Conservation (phyloP, 1,284 basidiomycete species). For the Cutaneotrichosporon spelunceum region DNA sequence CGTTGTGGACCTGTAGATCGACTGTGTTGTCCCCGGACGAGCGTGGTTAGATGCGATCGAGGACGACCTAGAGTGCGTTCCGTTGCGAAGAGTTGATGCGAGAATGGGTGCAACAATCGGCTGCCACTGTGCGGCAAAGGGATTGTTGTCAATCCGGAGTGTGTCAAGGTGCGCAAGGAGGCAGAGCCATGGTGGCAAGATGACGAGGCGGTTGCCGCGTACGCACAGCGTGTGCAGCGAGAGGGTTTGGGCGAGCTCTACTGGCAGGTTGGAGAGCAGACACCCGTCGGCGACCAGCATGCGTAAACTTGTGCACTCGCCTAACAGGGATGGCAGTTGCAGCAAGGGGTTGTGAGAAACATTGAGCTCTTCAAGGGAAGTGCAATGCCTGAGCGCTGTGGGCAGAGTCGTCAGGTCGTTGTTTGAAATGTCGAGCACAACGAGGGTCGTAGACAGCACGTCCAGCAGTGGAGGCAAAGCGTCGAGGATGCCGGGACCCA, state of each 20-base stretch:
- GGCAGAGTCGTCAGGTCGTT: conserved; percentile 81
- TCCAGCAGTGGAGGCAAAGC: conserved; percentile 69
- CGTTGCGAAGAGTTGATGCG: conserved; percentile 18
- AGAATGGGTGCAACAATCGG: conserved; percentile 71
- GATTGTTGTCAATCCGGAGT: conserved; percentile 86
- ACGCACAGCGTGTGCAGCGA: conserved; percentile 81
- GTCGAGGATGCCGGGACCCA: conserved; percentile 63
- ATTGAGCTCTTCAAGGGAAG: conserved; percentile 86
- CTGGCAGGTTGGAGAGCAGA: conserved; percentile 69
- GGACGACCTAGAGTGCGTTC: conserved; percentile 11
- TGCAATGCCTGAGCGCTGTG: conserved; percentile 69
- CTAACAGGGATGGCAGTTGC: conserved; percentile 75
- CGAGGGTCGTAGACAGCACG: conserved; percentile 67
- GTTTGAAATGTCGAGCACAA: conserved; percentile 84
- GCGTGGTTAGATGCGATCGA: conserved; percentile 8
- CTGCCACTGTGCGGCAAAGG: conserved; percentile 87
- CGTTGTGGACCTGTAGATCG: conserved; percentile 13
- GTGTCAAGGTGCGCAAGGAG: conserved; percentile 76
- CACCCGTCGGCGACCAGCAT: conserved; percentile 88
- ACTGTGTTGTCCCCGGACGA: conserved; percentile 11
- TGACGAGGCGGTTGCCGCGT: conserved; percentile 79
- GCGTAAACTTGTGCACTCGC: conserved; percentile 69
- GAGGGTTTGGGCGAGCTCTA: conserved; percentile 64
- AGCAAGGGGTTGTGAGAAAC: conserved; percentile 84
- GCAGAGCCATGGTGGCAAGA: conserved; percentile 91